phyloP scores from a whole-genome alignment of 345 rosid species.

The Laguncularia racemosa region DNA sequence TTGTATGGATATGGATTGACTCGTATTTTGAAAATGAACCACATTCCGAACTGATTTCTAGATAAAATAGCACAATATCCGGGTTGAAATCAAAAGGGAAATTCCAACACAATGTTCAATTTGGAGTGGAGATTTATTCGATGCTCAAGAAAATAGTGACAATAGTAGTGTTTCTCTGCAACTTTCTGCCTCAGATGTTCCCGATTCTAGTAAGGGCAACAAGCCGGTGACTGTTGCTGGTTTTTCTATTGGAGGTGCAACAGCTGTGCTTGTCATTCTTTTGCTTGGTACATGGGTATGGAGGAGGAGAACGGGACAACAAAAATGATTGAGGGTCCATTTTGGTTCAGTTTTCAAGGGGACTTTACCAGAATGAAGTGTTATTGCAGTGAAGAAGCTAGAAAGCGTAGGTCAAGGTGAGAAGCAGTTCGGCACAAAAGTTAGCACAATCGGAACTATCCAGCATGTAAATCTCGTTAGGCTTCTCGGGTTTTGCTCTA shows the following conservation, averaged over 20 bases:
- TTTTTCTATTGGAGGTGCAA: constrained; percentile 5
- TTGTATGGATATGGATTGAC: no score
- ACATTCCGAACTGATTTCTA: no score
- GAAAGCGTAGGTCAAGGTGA: constrained; percentile 8
- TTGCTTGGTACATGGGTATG: background rate
- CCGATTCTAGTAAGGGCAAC: no score
- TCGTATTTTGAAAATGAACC: no score
- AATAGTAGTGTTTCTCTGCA: background rate
- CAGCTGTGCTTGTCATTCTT: background rate
- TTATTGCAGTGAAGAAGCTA: constrained; percentile 22
- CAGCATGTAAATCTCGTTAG: constrained; percentile 21
- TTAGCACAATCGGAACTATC: constrained; percentile 15
- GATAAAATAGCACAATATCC: no score
- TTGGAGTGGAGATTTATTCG: constrained; percentile 8
- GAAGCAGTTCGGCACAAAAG: constrained; percentile 19
- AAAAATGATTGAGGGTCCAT: background rate
- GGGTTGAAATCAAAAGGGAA: no score
- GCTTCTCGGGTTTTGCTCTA: constrained; percentile 27
- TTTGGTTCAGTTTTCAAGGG: constrained; percentile 23
- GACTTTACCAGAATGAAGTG: constrained; percentile 5
- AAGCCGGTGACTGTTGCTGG: no score
- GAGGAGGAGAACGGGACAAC: background rate
- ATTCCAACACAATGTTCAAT: constrained; percentile 14
- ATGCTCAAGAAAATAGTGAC: background rate
- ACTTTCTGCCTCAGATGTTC: background rate